Evolutionary conservation across 2,329 filamentous ascomycete genomes (phyloP), one percentile per base, ranked within the genome.

Genomic region (Huntiella abstrusa): DNA sequence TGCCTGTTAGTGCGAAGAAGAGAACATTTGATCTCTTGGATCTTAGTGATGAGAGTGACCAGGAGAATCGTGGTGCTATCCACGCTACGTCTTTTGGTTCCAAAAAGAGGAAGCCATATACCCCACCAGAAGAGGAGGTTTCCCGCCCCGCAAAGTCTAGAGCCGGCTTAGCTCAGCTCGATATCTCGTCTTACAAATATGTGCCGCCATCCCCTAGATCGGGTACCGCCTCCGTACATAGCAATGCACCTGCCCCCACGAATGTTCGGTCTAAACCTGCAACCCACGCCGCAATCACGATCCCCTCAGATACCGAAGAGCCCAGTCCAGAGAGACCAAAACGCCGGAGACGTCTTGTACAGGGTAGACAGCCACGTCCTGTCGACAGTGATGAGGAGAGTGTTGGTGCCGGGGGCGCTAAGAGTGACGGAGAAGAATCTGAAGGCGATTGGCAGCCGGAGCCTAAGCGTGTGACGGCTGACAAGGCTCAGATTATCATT

Each of bases 31-130:
- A 52, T 45, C 33, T 51, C 8, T 49, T 52, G 33, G 48, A 47
- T n/a, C 22, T 67, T 12, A 64, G 69, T 47, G 60, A 67, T 2
- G 69, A 73, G 4, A 71, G 75, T 44, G 67, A 71, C 44, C 70
- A 72, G 3, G 71, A 73, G 2, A 65, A 67, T 2, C 71, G 77
- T 42, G 69, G 70, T 37, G 76, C 76, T 35, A 79, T 75, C 15
- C 73, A 69, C 11, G 80, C 77, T 0, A 78, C 80, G 28, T 62
- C 62, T 12, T 72, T 73, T 54, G 62, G 35, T 11, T 22, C 43
- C 28, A 13, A 11, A 11, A 46, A 46, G 19, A 43, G 40, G 32
- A 22, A 32, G 10, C 16, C 35, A 3, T 28, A 10, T 10, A 28
- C 22, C 22, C 22, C 22, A 28, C 22, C 22, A 28, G 22, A 28